Evolutionary conservation across 75 land plant genomes (phyloP).

Genomic region (Sequoiadendron giganteum): DNA sequence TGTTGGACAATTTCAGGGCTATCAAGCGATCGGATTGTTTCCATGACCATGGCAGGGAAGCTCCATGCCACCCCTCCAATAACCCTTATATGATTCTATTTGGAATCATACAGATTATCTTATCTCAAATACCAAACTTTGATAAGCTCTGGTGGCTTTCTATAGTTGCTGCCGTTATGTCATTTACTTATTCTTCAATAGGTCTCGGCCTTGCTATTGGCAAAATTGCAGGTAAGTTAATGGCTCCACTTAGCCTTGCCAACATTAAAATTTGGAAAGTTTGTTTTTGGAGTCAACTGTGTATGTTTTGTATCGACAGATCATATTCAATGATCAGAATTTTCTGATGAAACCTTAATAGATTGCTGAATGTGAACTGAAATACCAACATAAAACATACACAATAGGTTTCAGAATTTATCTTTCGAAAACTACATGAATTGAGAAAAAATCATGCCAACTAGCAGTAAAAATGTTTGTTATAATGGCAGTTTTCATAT

Average conservation of each 20-base stretch:
- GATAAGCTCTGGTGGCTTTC: slow-evolving; percentile 55
- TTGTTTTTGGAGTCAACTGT: no score
- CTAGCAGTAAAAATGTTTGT: neutral
- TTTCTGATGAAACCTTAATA: no score
- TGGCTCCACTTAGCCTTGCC: neutral
- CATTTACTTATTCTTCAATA: slow-evolving; percentile 47
- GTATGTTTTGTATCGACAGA: no score
- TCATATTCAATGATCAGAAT: no score
- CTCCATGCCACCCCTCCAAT: slow-evolving; percentile 37
- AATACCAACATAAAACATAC: no score
- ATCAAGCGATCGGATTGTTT: slow-evolving; percentile 58
- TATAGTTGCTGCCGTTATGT: slow-evolving; percentile 54
- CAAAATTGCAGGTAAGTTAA: slow-evolving; percentile 16
- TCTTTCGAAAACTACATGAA: no score
- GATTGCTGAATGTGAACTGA: no score
- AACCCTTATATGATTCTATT: slow-evolving; percentile 55
- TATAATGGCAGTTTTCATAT: neutral
- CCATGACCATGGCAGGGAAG: slow-evolving; percentile 52
- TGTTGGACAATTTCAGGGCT: slow-evolving; percentile 42
- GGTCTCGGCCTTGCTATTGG: slow-evolving; percentile 48
- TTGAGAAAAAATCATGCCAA: no score
- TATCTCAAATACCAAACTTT: slow-evolving; percentile 76
- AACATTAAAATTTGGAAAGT: no score
- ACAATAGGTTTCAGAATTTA: no score
- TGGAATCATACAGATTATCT: slow-evolving; percentile 44